Evolutionary conservation across 805 yeast species (phyloP).

Genomic region (Lipomyces starkeyi): DNA sequence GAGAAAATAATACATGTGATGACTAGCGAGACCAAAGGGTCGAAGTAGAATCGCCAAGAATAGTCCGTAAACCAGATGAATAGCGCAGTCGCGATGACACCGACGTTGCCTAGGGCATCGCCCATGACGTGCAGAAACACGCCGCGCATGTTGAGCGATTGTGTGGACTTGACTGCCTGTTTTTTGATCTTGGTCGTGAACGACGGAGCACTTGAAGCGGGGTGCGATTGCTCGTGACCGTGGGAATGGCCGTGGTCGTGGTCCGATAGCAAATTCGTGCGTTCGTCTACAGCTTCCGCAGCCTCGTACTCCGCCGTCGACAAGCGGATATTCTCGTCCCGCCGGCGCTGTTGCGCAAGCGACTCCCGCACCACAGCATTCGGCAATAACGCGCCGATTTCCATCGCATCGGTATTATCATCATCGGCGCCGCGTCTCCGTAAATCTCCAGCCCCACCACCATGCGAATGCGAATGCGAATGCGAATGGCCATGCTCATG

Average conservation of each 20-base stretch:
- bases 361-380: conserved; percentile 30
- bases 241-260: conserved; percentile 42
- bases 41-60: conserved; percentile 84
- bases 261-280: conserved; percentile 38
- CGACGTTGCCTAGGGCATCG: conserved; percentile 93
- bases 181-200: conserved; percentile 36
- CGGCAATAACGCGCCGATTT: conserved; percentile 32
- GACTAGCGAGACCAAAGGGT: conserved; percentile 82
- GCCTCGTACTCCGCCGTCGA: conserved; percentile 15
- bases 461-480: conserved; percentile 59
- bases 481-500: conserved; percentile 82
- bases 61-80: conserved; percentile 94
- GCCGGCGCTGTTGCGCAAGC: conserved; percentile 28
- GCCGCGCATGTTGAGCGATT: conserved; percentile 96
- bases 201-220: not conserved
- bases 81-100: conserved; percentile 87
- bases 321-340: conserved; percentile 11
- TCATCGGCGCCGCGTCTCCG: conserved; percentile 44
- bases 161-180: conserved; percentile 45
- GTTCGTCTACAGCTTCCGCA: conserved; percentile 49
- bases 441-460: conserved; percentile 41
- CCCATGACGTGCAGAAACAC: conserved; percentile 94
- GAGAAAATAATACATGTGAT: conserved; percentile 89
- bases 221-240: conserved; percentile 19
- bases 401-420: conserved; percentile 31